These are phyloP conservation scores for Microcyclospora tardicrescens DNA, from an alignment of 2,329 filamentous ascomycete species.

Conservation along the genomic window DNA sequence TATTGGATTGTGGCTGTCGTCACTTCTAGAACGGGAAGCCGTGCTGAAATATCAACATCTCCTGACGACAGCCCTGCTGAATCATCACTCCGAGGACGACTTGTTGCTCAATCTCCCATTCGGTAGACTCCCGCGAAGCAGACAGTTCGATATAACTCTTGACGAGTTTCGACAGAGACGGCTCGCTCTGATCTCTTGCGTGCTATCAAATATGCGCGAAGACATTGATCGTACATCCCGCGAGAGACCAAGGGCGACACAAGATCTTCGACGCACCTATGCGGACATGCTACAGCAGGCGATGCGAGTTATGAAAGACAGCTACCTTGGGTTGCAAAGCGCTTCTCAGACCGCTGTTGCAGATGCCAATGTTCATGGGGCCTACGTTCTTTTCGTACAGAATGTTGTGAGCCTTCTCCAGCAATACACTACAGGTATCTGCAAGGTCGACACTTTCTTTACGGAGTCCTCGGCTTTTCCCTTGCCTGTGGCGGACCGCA, in stretches of 20 bases:
- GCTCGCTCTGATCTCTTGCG: slow-evolving; percentile 40
- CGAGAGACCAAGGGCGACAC: slow-evolving; percentile 20
- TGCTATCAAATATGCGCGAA: slow-evolving; percentile 48
- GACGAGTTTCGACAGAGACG: slow-evolving; percentile 43
- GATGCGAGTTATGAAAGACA: slow-evolving; percentile 49
- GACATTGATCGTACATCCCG: slow-evolving; percentile 26
- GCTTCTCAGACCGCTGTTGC: slow-evolving; percentile 7
- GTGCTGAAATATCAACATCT: slow-evolving; percentile 48
- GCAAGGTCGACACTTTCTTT: slow-evolving; percentile 45
- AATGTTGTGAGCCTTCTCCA: slow-evolving; percentile 46
- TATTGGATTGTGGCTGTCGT: slow-evolving; percentile 41
- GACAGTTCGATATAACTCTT: slow-evolving; percentile 35
- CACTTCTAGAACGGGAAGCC: slow-evolving; percentile 46
- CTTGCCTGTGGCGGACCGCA: slow-evolving; percentile 45
- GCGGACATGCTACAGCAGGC: slow-evolving; percentile 39
- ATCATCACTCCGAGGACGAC: slow-evolving; percentile 31
- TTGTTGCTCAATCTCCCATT: slow-evolving; percentile 48
- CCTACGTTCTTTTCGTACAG: slow-evolving; percentile 51
- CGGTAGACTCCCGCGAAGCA: slow-evolving; percentile 24
- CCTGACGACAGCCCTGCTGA: slow-evolving; percentile 42
- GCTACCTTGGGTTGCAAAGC: slow-evolving; percentile 42
- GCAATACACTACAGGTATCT: slow-evolving; percentile 47
- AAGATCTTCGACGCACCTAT: slow-evolving; percentile 34
- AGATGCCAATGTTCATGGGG: slow-evolving; percentile 28
- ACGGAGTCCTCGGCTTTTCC: slow-evolving; percentile 48